Percentiles rank a stretch among this genome's conserved stretches.
These are phyloP conservation scores for Calonectria fujianensis DNA, from an alignment of 2,329 filamentous ascomycete genomes.

Conservation along the genomic window DNA sequence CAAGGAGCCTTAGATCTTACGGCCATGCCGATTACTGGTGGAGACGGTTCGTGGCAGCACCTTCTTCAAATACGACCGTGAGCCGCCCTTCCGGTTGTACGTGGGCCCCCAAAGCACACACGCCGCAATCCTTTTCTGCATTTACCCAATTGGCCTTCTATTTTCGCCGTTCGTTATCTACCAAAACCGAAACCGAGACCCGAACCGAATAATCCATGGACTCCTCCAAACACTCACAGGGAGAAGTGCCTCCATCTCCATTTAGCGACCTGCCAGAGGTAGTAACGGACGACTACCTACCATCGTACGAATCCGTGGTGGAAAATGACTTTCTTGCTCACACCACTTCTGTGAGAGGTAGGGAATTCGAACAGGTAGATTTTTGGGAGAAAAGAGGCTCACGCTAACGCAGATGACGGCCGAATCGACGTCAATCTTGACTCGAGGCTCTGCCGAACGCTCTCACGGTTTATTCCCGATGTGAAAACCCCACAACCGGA, in stretches of 20 bases:
- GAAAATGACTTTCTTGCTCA: conserved; percentile 31
- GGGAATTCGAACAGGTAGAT: neutral
- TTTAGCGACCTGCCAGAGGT: conserved; percentile 42
- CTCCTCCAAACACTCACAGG: conserved; percentile 8
- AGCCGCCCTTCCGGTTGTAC: conserved; percentile 2
- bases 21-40: conserved; percentile 9
- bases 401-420: conserved; percentile 38
- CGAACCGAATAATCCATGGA: conserved; percentile 26
- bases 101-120: conserved; percentile 14
- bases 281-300: conserved; percentile 36
- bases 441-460: conserved; percentile 43
- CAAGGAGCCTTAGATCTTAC: neutral
- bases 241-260: conserved; percentile 29
- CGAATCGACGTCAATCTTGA: conserved; percentile 43
- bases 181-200: conserved; percentile 21
- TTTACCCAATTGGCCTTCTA: neutral
- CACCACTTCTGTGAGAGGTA: conserved; percentile 39
- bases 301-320: conserved; percentile 39
- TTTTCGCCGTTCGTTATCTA: neutral
- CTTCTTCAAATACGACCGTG: conserved; percentile 28
- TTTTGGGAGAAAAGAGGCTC: neutral
- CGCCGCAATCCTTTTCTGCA: conserved; percentile 4
- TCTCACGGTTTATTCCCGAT: conserved; percentile 46
- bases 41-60: conserved; percentile 6
- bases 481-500: conserved; percentile 37